phyloP scores from a whole-genome alignment of 352 stramenopile genomes.

The Pythium sp. region DNA sequence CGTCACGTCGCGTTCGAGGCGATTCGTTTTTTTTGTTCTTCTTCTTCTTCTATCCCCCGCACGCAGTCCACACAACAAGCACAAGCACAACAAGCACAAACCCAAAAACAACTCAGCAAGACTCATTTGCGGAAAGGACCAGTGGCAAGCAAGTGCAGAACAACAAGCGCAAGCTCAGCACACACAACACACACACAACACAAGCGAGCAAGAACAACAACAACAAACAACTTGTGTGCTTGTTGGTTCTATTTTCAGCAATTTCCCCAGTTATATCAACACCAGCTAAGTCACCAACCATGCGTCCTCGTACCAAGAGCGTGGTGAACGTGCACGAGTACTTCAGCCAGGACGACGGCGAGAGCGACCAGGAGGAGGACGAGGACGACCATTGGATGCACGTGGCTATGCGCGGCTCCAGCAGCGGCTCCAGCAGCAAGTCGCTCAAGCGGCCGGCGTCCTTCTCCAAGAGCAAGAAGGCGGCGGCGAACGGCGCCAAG shows the following conservation, averaged over 20 bases:
- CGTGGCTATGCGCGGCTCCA: constrained; percentile 29
- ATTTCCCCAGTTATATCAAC: neutral
- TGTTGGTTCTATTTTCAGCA: constrained; percentile 6
- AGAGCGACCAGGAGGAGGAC: constrained; percentile 36
- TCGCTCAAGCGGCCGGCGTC: constrained; percentile 12
- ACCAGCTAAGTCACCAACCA: constrained; percentile 16
- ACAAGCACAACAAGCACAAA: too few relatives aligned
- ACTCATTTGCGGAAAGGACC: constrained; percentile 9
- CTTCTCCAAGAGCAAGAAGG: constrained; percentile 33
- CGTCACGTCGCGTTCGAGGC: neutral
- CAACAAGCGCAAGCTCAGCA: neutral
- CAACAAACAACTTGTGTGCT: neutral
- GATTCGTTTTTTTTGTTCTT: constrained; percentile 7
- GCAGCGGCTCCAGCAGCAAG: constrained; percentile 13
- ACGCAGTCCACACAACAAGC: neutral
- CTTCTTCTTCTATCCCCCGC: neutral
- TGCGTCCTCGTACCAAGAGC: constrained; percentile 72
- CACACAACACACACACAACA: neutral
- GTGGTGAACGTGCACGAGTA: constrained; percentile 74
- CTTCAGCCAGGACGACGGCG: constrained; percentile 56
- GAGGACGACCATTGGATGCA: constrained; percentile 56
- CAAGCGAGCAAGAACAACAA: neutral
- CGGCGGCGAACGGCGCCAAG: constrained; percentile 11
- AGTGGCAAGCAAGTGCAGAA: neutral
- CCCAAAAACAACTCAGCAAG: neutral